Conservation (phyloP, 805 yeast species). For the Wickerhamomyces canadensis region DNA sequence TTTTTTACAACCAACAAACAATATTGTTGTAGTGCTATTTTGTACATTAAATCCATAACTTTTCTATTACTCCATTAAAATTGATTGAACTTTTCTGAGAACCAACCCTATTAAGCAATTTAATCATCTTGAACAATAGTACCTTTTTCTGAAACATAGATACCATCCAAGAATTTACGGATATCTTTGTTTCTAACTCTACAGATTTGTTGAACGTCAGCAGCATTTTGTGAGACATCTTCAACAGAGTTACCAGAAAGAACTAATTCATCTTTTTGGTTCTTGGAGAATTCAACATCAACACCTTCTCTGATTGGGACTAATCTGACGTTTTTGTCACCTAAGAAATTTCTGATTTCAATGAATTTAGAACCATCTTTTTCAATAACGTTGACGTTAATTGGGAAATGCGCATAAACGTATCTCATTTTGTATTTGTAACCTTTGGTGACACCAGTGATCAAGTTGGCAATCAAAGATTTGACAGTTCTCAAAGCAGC, state of each 20-base stretch:
- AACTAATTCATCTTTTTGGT: slow-evolving; percentile 91
- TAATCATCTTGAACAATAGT: slow-evolving; percentile 64
- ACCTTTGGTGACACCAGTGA: slow-evolving; percentile 99
- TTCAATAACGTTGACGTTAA: slow-evolving; percentile 89
- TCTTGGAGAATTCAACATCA: slow-evolving; percentile 69
- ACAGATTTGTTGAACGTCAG: slow-evolving; percentile 96
- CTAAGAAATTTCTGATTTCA: slow-evolving; percentile 99
- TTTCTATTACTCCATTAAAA: slow-evolving; percentile 6
- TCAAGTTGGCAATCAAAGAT: slow-evolving; percentile 88
- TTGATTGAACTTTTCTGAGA: slow-evolving; percentile 1
- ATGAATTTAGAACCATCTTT: slow-evolving; percentile 68
- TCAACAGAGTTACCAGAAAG: slow-evolving; percentile 94
- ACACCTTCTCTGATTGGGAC: slow-evolving; percentile 89
- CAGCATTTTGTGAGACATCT: slow-evolving; percentile 97
- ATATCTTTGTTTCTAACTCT: slow-evolving; percentile 99
- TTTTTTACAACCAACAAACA: not conserved
- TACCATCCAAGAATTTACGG: slow-evolving; percentile 99
- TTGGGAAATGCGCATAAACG: slow-evolving; percentile 99
- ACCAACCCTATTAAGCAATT: slow-evolving; percentile 6
- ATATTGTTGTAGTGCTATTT: slow-evolving; percentile 7
- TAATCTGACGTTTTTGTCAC: slow-evolving; percentile 96
- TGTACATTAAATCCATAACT: not conserved
- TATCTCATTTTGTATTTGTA: slow-evolving; percentile 99
- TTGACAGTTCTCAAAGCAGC: slow-evolving; percentile 99
- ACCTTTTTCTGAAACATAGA: slow-evolving; percentile 96